Evolutionary conservation across 2,329 filamentous ascomycete species (phyloP), one percentile per base, ranked within the genome.

Genomic region (Epichloe scottii): DNA sequence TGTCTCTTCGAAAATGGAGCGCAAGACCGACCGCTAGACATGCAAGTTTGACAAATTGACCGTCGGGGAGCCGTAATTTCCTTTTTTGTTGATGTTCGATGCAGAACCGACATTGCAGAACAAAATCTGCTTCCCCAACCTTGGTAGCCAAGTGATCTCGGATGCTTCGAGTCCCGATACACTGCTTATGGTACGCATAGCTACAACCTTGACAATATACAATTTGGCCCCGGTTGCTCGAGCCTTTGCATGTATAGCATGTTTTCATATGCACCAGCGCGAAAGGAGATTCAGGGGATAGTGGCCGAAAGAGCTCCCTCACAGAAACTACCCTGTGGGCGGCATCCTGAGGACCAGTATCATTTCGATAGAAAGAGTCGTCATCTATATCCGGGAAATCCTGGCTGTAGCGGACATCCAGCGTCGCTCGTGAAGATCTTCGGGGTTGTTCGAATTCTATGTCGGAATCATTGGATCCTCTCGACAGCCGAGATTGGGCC

Each of bases 71-170:
- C 82, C 17, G 72, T 75, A 0, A 60, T 55, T 56, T 96, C 88
- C 60, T 86, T 90, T 62, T 82, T 54, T 73, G 71, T 44, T 82
- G 76, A 19, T 76, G 62, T 3, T 84, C 84, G 55, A 97, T 77
- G 63, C 93, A 98, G 51, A 83, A 85, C 57, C 82, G 84, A 68
- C 93, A 98, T 63, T 98, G 93, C 39, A 98, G 71, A 15, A 98
- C 83, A 59, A 95, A 97, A 38, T 84, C 68, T 2, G 84, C 81
- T 1, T 84, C 73, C 2, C 74, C 82, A 49, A 96, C 68, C 64
- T 97, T 98, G 23, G 89, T 97, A 10, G 88, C 88, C 37, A 93
- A 71, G 64, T 97, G 93, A n/a, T 95, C 89, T 54, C 93, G 78
- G 12, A 66, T 72, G 48, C 77, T 78, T 47, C 93, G 80, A 46